Percentiles rank a stretch among this genome's conserved stretches.
These are phyloP conservation scores for Ailanthus altissimus DNA, from an alignment of 345 rosid species.

Conservation along the genomic window DNA sequence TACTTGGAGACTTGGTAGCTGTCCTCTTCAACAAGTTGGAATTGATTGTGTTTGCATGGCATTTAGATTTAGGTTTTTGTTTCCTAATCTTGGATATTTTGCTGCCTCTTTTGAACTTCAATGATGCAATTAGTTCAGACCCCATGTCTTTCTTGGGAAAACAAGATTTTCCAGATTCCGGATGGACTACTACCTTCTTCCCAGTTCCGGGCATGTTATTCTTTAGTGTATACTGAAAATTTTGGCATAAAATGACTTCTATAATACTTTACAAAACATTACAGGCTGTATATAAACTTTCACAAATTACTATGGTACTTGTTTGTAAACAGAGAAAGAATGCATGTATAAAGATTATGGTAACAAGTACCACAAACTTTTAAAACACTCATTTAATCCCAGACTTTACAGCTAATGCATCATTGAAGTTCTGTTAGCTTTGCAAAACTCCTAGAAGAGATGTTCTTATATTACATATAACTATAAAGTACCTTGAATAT, in stretches of 20 bases:
- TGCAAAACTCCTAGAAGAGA: background rate
- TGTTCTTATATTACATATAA: background rate
- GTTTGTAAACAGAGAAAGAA: background rate
- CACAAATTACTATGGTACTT: no score
- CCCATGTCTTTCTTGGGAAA: conserved; percentile 36
- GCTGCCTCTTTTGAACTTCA: conserved; percentile 35
- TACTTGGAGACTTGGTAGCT: conserved; percentile 23
- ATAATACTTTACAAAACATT: background rate
- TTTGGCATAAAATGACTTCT: conserved; percentile 11
- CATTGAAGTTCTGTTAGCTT: no score
- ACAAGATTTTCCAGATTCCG: conserved; percentile 35
- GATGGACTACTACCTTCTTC: conserved; percentile 26
- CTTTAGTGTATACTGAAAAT: conserved; percentile 24
- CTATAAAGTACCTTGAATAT: background rate
- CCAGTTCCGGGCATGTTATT: conserved; percentile 41
- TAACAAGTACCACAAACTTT: background rate
- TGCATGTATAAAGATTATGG: background rate
- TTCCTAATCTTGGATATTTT: conserved; percentile 30
- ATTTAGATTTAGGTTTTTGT: conserved; percentile 30
- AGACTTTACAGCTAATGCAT: no score
- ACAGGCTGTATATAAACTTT: background rate
- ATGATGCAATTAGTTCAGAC: conserved; percentile 50
- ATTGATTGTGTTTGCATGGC: conserved; percentile 29
- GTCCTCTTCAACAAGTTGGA: conserved; percentile 32
- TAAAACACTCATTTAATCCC: background rate